These are phyloP conservation scores for Musa acuminata DNA, from an alignment of 176 grass and related monocot species.

Conservation along the genomic window DNA sequence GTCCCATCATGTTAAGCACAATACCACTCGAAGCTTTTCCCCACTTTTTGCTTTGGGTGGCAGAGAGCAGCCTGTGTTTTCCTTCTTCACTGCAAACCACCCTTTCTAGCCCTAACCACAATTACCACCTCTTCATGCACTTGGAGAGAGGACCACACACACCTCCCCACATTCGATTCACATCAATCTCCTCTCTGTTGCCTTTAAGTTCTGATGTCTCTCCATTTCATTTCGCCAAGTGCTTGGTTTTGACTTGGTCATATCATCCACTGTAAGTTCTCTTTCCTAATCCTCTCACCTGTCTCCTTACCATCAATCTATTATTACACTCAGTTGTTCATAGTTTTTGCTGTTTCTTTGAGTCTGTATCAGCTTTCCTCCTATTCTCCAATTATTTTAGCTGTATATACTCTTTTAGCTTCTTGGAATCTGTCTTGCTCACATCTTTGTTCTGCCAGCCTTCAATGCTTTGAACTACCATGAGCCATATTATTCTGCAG, in stretches of 20 bases:
- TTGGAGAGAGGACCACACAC: neutral
- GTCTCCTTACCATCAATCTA: neutral
- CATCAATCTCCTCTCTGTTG: neutral
- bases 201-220: neutral
- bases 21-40: neutral
- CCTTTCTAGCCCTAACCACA: neutral
- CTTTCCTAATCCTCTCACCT: neutral
- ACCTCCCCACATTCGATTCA: neutral
- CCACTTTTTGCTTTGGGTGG: neutral
- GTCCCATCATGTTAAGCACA: neutral
- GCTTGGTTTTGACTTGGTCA: neutral
- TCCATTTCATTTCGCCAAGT: neutral
- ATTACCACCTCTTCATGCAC: neutral
- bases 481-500: too few relatives aligned
- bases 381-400: too few relatives aligned
- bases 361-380: too few relatives aligned
- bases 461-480: too few relatives aligned
- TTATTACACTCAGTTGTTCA: neutral
- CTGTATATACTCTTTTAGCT: too few relatives aligned
- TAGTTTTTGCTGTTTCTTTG: too few relatives aligned
- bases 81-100: neutral
- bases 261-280: neutral
- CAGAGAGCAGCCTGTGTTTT: neutral
- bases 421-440: too few relatives aligned
- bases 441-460: too few relatives aligned